phyloP scores from a whole-genome alignment of 1,284 basidiomycete genomes.

The Salmacisia buchloeana region DNA sequence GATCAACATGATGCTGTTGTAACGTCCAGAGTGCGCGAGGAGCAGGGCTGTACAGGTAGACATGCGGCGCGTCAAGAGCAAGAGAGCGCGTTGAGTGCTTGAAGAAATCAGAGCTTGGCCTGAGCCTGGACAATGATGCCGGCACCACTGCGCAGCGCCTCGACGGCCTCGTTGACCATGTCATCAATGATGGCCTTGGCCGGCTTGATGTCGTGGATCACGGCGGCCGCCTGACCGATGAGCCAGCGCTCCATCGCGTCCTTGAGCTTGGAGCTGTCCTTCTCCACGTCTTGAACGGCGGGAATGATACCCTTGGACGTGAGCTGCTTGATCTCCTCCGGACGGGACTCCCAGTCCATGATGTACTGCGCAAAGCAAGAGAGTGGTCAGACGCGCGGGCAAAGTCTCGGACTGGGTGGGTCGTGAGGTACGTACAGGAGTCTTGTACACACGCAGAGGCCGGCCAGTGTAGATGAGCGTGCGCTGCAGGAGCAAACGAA shows the following conservation, averaged over 20 bases:
- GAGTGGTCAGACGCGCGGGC: not conserved
- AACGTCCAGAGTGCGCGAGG: too few relatives aligned
- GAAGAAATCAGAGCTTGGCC: not conserved
- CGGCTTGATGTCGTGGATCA: constrained; percentile 51
- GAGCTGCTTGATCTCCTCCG: constrained; percentile 44
- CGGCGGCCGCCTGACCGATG: constrained; percentile 56
- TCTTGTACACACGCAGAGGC: constrained; percentile 73
- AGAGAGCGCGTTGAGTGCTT: too few relatives aligned
- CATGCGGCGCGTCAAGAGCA: too few relatives aligned
- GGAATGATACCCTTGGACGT: constrained; percentile 42
- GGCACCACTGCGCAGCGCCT: constrained; percentile 13
- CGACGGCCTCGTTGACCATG: constrained; percentile 38
- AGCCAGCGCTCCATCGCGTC: constrained; percentile 30
- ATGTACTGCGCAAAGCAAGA: constrained; percentile 24
- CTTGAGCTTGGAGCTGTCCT: constrained; percentile 38
- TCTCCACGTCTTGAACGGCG: constrained; percentile 38
- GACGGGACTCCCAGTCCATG: constrained; percentile 38
- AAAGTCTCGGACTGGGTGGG: not conserved
- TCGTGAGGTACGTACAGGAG: constrained; percentile 52
- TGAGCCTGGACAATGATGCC: not conserved
- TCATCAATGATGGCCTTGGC: constrained; percentile 41
- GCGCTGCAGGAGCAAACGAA: constrained; percentile 8
- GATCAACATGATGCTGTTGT: too few relatives aligned
- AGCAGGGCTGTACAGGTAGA: too few relatives aligned
- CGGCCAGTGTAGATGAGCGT: constrained; percentile 59